Percentiles rank a stretch among this genome's conserved stretches.
phyloP scores from a whole-genome alignment of 192 early-diverging fungal species.

The Podila minutissima region DNA sequence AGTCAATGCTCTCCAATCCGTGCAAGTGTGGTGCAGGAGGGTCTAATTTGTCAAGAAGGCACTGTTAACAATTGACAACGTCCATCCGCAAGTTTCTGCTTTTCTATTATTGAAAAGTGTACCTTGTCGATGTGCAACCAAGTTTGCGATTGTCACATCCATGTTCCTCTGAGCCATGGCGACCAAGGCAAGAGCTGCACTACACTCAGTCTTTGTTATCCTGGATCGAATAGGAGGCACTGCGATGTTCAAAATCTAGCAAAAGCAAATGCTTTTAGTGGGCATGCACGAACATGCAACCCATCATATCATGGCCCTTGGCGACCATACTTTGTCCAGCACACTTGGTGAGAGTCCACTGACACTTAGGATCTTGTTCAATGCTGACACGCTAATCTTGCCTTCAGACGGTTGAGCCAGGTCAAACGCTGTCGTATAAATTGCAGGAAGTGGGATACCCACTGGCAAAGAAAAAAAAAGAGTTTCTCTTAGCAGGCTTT shows the following conservation, averaged over 20 bases:
- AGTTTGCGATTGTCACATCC: slow-evolving; percentile 68
- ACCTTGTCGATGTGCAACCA: slow-evolving; percentile 72
- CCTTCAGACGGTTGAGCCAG: slow-evolving; percentile 52
- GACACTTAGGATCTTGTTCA: slow-evolving; percentile 55
- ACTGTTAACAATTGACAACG: not conserved
- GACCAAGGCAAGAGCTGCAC: slow-evolving; percentile 73
- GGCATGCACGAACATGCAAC: not conserved
- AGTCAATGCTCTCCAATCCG: slow-evolving; percentile 61
- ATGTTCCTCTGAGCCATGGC: slow-evolving; percentile 85
- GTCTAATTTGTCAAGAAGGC: slow-evolving; percentile 30
- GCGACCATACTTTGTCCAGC: slow-evolving; percentile 53
- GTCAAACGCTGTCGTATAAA: slow-evolving; percentile 58
- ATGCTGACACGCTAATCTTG: slow-evolving; percentile 51
- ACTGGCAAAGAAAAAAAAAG: not conserved
- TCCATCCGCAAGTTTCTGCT: not conserved
- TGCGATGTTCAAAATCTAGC: slow-evolving; percentile 60
- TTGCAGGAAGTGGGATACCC: slow-evolving; percentile 48
- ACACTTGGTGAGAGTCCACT: slow-evolving; percentile 52
- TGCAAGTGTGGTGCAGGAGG: slow-evolving; percentile 68
- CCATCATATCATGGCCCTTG: not conserved
- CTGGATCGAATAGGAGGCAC: slow-evolving; percentile 54
- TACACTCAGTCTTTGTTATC: slow-evolving; percentile 70
- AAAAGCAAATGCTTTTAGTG: not conserved
- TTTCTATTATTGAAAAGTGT: not conserved
- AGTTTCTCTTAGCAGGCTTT: no score